Evolutionary conservation across 208 protist species (phyloP).

Genomic region (Crithidia brevicula): DNA sequence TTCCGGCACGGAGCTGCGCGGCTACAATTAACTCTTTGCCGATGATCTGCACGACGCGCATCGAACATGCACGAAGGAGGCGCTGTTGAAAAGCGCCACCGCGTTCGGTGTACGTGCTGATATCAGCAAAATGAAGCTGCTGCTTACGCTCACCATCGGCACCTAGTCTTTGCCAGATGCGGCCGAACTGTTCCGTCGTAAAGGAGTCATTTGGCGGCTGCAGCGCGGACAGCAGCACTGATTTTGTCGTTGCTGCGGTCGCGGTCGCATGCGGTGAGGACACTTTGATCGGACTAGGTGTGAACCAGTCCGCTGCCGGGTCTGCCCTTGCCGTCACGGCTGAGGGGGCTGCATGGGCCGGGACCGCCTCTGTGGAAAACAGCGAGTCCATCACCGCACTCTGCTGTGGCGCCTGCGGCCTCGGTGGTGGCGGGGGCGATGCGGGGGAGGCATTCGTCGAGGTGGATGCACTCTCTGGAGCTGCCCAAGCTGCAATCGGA

Average conservation of each 20-base stretch:
- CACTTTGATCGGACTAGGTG: background rate
- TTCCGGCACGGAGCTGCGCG: constrained; percentile 18
- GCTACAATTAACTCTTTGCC: constrained; percentile 62
- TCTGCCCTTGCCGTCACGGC: background rate
- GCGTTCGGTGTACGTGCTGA: background rate
- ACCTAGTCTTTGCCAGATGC: constrained; percentile 7
- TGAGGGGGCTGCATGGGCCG: background rate
- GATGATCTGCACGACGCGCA: constrained; percentile 69
- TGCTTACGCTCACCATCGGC: background rate
- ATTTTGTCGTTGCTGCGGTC: background rate
- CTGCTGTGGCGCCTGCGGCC: background rate
- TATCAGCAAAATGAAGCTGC: background rate
- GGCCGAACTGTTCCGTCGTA: constrained; percentile 40
- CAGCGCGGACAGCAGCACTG: constrained; percentile 1
- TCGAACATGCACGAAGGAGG: constrained; percentile 36
- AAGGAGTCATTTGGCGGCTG: constrained; percentile 29
- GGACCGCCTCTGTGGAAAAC: constrained; percentile 4
- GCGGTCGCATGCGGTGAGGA: no score
- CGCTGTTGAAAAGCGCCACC: constrained; percentile 21
- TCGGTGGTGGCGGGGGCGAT: background rate
- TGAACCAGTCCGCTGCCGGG: constrained; percentile 8
- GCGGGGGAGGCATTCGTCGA: background rate
- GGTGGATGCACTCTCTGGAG: background rate
- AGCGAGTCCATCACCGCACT: constrained; percentile 20
- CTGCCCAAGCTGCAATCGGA: background rate